Evolutionary conservation across 331 rosid genomes (phyloP).

Genomic region (Malus hybrid): DNA sequence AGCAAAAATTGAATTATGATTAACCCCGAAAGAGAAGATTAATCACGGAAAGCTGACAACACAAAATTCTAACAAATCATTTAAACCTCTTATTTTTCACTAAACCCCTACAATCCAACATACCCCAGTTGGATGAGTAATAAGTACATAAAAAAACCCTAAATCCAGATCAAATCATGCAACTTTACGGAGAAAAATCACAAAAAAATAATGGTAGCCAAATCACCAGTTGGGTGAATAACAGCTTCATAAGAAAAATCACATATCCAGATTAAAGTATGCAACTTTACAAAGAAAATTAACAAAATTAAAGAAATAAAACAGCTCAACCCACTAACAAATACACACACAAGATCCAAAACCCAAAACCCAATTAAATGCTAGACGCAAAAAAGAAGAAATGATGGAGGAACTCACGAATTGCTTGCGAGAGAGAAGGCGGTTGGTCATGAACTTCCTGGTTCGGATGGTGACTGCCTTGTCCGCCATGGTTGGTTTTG

Average conservation of each 20-base stretch:
- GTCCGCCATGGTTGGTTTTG: slow-evolving; percentile 59
- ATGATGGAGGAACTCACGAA: slow-evolving; percentile 43
- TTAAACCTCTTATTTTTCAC: background rate
- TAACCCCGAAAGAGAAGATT: background rate
- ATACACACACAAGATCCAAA: background rate
- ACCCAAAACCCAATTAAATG: background rate
- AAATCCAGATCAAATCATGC: too few species aligned
- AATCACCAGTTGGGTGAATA: too few species aligned
- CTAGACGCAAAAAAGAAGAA: background rate
- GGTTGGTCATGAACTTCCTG: slow-evolving; percentile 84
- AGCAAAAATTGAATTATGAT: background rate
- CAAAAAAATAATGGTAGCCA: background rate
- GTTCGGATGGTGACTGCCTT: slow-evolving; percentile 88
- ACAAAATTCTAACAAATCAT: background rate
- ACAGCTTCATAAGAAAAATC: too few species aligned
- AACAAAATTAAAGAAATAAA: too few species aligned
- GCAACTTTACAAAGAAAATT: background rate
- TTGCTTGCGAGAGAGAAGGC: slow-evolving; percentile 88
- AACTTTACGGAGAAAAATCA: background rate
- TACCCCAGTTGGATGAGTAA: background rate
- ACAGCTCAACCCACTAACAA: background rate
- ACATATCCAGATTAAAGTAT: too few species aligned
- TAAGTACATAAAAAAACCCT: too few species aligned
- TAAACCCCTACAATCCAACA: background rate
- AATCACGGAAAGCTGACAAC: background rate